Percentiles rank a stretch among this genome's conserved stretches.
Evolutionary conservation across 2,329 filamentous ascomycete species (phyloP).

Genomic region (Penicillium occitanis): DNA sequence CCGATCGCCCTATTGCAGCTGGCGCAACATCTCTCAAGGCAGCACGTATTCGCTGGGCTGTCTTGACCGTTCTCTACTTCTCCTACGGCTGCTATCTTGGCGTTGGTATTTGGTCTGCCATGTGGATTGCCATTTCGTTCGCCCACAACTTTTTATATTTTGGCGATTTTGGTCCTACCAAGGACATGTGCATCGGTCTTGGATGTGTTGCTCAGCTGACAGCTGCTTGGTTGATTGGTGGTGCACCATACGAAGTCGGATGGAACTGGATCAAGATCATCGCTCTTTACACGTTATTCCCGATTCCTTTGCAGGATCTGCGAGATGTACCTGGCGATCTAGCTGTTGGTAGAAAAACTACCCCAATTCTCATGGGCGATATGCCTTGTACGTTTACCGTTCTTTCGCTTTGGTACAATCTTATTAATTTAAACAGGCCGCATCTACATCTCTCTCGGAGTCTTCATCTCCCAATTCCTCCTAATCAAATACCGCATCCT

Average conservation of each 20-base stretch:
- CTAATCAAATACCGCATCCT: conserved; percentile 20
- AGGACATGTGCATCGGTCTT: conserved; percentile 20
- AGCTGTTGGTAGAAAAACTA: conserved; percentile 17
- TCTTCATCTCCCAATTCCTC: conserved; percentile 18
- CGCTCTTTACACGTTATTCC: conserved; percentile 17
- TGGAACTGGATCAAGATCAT: conserved; percentile 22
- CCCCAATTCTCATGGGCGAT: conserved; percentile 20
- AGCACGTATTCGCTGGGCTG: conserved; percentile 16
- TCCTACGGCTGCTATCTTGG: conserved; percentile 14
- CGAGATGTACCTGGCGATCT: conserved; percentile 20
- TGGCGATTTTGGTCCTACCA: conserved; percentile 21
- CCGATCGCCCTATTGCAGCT: conserved; percentile 19
- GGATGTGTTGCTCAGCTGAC: conserved; percentile 19
- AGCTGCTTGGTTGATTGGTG: conserved; percentile 19
- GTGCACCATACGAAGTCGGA: conserved; percentile 17
- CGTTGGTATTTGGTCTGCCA: conserved; percentile 18
- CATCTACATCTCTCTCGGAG: conserved; percentile 19
- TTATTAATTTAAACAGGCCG: conserved; percentile 11
- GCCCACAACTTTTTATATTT: conserved; percentile 19
- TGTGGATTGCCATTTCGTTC: conserved; percentile 19
- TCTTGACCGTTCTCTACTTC: conserved; percentile 17
- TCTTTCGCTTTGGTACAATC: neutral
- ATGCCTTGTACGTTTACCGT: conserved; percentile 15
- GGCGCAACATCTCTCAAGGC: conserved; percentile 16
- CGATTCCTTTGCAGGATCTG: conserved; percentile 19